Evolutionary conservation across 441 rosid species (phyloP).

Genomic region (Capsella rubella): DNA sequence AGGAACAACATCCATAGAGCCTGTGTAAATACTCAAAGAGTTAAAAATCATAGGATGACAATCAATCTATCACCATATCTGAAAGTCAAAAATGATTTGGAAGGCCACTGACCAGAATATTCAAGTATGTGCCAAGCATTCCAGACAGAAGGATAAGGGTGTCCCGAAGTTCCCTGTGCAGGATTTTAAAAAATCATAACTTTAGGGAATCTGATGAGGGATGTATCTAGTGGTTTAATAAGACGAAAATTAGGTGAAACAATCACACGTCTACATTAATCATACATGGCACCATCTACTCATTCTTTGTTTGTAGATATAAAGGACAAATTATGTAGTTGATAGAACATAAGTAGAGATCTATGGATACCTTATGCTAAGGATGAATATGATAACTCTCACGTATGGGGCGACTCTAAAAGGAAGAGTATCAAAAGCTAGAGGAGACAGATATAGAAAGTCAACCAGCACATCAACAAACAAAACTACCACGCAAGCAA

Average conservation of each 20-base stretch:
- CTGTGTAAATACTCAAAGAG: conserved; percentile 59
- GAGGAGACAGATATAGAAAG: conserved; percentile 77
- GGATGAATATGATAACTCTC: conserved; percentile 82
- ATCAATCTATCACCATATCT: conserved; percentile 14
- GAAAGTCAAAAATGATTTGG: background rate
- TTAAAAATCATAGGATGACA: conserved; percentile 9
- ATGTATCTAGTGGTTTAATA: conserved; percentile 4
- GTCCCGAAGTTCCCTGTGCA: conserved; percentile 73
- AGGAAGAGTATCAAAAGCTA: conserved; percentile 74
- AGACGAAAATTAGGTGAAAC: conserved; percentile 7
- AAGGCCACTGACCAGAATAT: conserved; percentile 77
- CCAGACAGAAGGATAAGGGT: conserved; percentile 79
- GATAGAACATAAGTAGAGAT: conserved; percentile 15
- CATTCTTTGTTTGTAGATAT: background rate
- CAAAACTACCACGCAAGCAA: conserved; percentile 67
- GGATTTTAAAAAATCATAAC: conserved; percentile 28
- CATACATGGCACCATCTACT: conserved; percentile 6
- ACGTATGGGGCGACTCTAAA: conserved; percentile 88
- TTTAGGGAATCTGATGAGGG: conserved; percentile 29
- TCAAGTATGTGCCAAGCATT: conserved; percentile 88
- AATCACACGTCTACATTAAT: background rate
- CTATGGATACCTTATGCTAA: conserved; percentile 72
- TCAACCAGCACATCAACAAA: conserved; percentile 77
- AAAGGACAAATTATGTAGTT: background rate
- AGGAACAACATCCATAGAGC: conserved; percentile 91